Evolutionary conservation across 2,329 filamentous ascomycete genomes (phyloP), one percentile per base, ranked within the genome.

Genomic region (Rosellinia necatrix): DNA sequence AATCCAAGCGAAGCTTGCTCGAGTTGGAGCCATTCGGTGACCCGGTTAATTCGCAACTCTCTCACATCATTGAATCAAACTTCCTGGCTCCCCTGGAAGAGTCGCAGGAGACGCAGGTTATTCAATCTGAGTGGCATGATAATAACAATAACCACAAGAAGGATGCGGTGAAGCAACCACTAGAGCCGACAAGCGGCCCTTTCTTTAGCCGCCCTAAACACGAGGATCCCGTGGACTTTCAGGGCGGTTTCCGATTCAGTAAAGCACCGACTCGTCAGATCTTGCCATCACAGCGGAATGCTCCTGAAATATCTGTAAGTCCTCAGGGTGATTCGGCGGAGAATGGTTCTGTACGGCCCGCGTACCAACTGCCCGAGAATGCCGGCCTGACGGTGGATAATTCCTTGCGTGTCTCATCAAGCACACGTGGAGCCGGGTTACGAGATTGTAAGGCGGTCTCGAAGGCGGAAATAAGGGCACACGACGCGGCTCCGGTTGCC

Each of bases 221-320:
- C 25, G 65, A 67, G 19, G 54, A 60, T 9, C 47, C 59, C 1
- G 44, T 62, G 3, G 52, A 65, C 43, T 64, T 68, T 30, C 58
- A 49, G 17, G 38, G 56, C 30, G 50, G 41, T 3, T 67, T 68
- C 42, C 61, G 65, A 38, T 68, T 59, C 19, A 60, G 56, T 13
- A 65, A 49, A 29, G 56, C 58, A 10, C 63, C 63, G 34, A 34
- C 53, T 34, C 35, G 47, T 38, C 57, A 58, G n/a, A 35, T 6
- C 4, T 34, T 53, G 34, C 21, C 55, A 8, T 9, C 40, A 15
- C 52, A 38, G 3, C 17, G 27, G n/a, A 47, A 24, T 3, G 30
- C 24, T 3, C 27, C 8, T 3, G 56, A 47, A 35, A 54, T 22
- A 9, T 9, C 3, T 3, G 8, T 29, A 13, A 29, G 6, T 10